Evolutionary conservation across 371 early-diverging fungal genomes (phyloP).

Genomic region (Apophysomyces ossiformis): DNA sequence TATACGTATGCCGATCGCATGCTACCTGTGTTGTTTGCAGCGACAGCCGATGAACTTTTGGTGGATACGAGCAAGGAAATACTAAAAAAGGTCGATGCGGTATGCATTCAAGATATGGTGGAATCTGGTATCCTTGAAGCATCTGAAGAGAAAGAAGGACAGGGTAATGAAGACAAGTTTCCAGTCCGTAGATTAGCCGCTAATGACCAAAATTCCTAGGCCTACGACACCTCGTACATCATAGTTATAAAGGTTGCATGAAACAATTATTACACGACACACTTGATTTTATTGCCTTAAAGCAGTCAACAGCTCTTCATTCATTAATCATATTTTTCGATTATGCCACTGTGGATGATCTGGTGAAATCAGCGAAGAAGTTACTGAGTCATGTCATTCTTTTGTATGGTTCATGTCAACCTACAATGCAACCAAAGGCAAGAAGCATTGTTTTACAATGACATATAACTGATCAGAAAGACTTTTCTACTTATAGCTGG

Average conservation of each 20-base stretch:
- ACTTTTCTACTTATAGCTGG: background rate
- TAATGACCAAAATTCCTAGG: conserved; percentile 13
- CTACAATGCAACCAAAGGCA: background rate
- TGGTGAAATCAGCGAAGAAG: conserved; percentile 1
- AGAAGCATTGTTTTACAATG: background rate
- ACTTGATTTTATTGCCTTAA: conserved; percentile 26
- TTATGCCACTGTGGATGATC: conserved; percentile 7
- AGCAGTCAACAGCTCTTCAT: conserved; percentile 22
- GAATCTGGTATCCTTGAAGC: conserved; percentile 29
- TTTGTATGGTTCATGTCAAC: background rate
- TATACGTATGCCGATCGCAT: conserved; percentile 35
- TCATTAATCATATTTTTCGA: conserved; percentile 19
- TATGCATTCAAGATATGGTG: conserved; percentile 31
- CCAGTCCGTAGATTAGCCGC: background rate
- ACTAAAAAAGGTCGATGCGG: conserved; percentile 19
- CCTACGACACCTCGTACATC: conserved; percentile 34
- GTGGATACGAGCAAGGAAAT: conserved; percentile 19
- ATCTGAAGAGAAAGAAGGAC: background rate
- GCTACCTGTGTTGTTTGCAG: conserved; percentile 33
- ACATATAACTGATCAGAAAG: background rate
- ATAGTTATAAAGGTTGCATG: conserved; percentile 29
- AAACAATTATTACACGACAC: conserved; percentile 20
- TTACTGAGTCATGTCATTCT: background rate
- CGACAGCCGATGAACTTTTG: conserved; percentile 32
- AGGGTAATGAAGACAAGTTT: background rate